phyloP scores from a whole-genome alignment of 352 stramenopile genomes.

The Phytopythium litorale region DNA sequence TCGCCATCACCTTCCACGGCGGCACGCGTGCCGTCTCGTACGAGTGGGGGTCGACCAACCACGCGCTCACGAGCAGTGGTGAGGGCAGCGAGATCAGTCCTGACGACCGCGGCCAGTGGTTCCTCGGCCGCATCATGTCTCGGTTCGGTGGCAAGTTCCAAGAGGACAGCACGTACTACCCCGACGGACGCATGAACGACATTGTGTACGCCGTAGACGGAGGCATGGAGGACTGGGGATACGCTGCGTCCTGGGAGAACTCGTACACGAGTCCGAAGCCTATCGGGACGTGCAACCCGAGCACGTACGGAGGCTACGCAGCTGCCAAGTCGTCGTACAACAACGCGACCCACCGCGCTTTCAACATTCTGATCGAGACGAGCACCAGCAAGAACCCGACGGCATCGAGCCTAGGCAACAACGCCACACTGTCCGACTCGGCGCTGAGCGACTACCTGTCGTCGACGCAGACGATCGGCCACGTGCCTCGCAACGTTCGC shows the following conservation, averaged over 20 bases:
- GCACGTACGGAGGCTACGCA: slow-evolving; percentile 83
- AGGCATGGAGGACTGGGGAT: slow-evolving; percentile 96
- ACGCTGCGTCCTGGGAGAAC: slow-evolving; percentile 85
- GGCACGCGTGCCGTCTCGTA: slow-evolving; percentile 95
- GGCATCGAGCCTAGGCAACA: slow-evolving; percentile 62
- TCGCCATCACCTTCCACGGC: slow-evolving; percentile 95
- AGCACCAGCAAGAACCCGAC: slow-evolving; percentile 85
- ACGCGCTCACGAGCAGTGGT: slow-evolving; percentile 38
- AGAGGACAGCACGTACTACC: slow-evolving; percentile 56
- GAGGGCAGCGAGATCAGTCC: slow-evolving; percentile 42
- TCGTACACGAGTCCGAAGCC: slow-evolving; percentile 35
- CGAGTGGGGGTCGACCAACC: slow-evolving; percentile 93
- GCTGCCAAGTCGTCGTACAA: slow-evolving; percentile 88
- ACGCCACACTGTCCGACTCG: slow-evolving; percentile 35
- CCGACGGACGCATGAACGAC: slow-evolving; percentile 88
- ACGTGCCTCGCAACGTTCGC: slow-evolving; percentile 92
- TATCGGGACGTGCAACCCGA: slow-evolving; percentile 74
- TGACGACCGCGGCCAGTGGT: slow-evolving; percentile 50
- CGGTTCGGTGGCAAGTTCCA: slow-evolving; percentile 67
- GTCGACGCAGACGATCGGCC: slow-evolving; percentile 61
- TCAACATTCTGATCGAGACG: slow-evolving; percentile 95
- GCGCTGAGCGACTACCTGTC: slow-evolving; percentile 43
- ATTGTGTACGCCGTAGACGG: slow-evolving; percentile 94
- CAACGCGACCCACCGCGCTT: slow-evolving; percentile 84
- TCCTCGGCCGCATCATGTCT: slow-evolving; percentile 51